Evolutionary conservation across 768 basidiomycete genomes (phyloP).

Genomic region (Cyathus striatus): DNA sequence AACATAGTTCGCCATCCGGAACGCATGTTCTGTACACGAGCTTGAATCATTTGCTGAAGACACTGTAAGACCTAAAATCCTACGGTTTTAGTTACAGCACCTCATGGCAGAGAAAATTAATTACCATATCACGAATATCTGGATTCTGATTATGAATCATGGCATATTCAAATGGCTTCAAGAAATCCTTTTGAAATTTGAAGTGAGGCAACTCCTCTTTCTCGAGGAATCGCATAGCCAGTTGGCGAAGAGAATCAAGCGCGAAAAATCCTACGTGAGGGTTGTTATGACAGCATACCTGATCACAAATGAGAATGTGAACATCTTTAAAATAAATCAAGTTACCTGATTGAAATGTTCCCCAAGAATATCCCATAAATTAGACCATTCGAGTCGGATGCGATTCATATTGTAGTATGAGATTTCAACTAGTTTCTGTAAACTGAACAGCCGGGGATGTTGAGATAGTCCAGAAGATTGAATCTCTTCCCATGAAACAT

Average conservation of each 20-base stretch:
- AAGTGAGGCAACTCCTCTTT: conserved; percentile 98
- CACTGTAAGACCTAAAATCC: conserved; percentile 83
- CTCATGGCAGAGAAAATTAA: conserved; percentile 2
- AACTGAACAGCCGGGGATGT: conserved; percentile 90
- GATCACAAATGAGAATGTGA: conserved; percentile 5
- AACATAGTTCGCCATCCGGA: conserved; percentile 99
- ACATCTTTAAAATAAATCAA: conserved; percentile 1
- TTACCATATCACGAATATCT: conserved; percentile 93
- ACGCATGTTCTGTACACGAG: conserved; percentile 88
- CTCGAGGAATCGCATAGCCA: conserved; percentile 98
- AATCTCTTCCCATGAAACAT: conserved; percentile 99
- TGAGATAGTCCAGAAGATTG: conserved; percentile 94
- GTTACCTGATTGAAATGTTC: conserved; percentile 96
- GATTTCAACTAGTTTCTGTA: conserved; percentile 98
- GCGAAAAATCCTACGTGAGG: conserved; percentile 96
- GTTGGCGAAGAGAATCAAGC: conserved; percentile 89
- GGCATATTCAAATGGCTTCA: conserved; percentile 96
- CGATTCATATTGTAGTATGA: conserved; percentile 99
- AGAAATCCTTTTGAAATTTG: conserved; percentile 98
- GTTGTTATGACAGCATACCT: conserved; percentile 99
- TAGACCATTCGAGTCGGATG: conserved; percentile 97
- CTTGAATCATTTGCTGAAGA: conserved; percentile 97
- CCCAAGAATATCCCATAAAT: conserved; percentile 95
- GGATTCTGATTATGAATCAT: conserved; percentile 96
- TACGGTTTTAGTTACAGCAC: conserved; percentile 1